Percentiles rank a stretch among this genome's conserved stretches.
Conservation (phyloP, 1,284 basidiomycete genomes). For the Ganoderma sp. region DNA sequence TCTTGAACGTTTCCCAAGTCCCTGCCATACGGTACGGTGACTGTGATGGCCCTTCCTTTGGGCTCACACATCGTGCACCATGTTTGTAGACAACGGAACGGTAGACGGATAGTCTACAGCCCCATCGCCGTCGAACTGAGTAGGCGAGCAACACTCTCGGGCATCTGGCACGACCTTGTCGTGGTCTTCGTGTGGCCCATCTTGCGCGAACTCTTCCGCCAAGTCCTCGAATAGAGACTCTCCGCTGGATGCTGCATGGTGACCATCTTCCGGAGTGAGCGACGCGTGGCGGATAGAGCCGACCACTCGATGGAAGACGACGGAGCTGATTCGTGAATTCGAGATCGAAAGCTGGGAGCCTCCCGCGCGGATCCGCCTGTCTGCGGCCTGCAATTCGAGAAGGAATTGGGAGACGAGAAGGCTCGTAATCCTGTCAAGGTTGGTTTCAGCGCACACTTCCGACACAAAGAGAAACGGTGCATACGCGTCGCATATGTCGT, state of each 20-base stretch:
- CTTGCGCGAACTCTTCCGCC: not conserved
- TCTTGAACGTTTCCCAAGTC: no score
- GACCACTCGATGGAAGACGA: not conserved
- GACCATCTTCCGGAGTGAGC: not conserved
- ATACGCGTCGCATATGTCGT: not conserved
- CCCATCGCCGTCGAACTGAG: no score
- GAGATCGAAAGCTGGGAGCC: not conserved
- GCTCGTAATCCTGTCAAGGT: not conserved
- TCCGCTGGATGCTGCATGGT: not conserved
- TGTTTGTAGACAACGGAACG: no score
- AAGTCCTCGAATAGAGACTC: not conserved
- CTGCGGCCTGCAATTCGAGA: not conserved
- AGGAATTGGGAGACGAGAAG: slow-evolving; percentile 1
- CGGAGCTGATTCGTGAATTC: not conserved
- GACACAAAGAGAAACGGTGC: not conserved
- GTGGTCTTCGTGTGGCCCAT: not conserved
- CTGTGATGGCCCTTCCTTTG: no score
- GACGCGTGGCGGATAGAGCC: not conserved
- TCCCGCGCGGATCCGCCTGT: not conserved
- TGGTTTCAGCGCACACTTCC: not conserved
- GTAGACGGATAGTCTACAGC: no score
- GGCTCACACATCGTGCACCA: no score
- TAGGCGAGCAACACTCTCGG: no score
- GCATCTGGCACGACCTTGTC: no score
- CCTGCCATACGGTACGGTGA: no score